phyloP scores from a whole-genome alignment of 1,284 basidiomycete species.

The Cryptococcus jaspeensis region DNA sequence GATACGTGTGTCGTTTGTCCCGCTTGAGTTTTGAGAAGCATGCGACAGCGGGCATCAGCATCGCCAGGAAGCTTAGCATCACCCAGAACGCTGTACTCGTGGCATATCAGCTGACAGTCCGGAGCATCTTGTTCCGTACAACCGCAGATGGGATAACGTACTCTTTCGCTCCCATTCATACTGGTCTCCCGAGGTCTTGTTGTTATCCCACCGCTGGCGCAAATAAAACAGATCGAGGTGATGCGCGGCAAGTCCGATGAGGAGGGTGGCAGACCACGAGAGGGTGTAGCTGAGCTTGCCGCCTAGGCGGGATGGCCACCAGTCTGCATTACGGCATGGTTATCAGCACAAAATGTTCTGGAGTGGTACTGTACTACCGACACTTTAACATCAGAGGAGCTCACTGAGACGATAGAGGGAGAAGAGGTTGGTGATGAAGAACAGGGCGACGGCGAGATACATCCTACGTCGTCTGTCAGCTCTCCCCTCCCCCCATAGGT shows the following conservation, averaged over 20 bases:
- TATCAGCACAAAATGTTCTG: not conserved
- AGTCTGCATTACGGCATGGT: slow-evolving; percentile 26
- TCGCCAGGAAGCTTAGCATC: slow-evolving; percentile 56
- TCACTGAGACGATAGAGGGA: slow-evolving; percentile 54
- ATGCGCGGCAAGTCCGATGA: slow-evolving; percentile 54
- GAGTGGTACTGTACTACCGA: not conserved
- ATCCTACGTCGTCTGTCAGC: slow-evolving; percentile 27
- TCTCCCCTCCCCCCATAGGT: not conserved
- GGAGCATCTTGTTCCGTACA: not conserved
- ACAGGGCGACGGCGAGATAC: slow-evolving; percentile 55
- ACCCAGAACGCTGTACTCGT: slow-evolving; percentile 54
- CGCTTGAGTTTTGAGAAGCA: slow-evolving; percentile 52
- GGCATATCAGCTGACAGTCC: not conserved
- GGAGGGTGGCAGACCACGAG: slow-evolving; percentile 55
- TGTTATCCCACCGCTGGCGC: slow-evolving; percentile 27
- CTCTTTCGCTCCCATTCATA: slow-evolving; percentile 61
- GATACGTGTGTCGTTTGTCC: slow-evolving; percentile 48
- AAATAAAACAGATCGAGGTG: slow-evolving; percentile 51
- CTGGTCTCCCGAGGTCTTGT: slow-evolving; percentile 31
- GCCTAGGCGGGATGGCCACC: slow-evolving; percentile 54
- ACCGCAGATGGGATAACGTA: slow-evolving; percentile 18
- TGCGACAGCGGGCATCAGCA: slow-evolving; percentile 58
- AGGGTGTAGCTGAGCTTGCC: slow-evolving; percentile 55
- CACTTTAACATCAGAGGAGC: slow-evolving; percentile 6
- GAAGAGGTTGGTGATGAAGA: slow-evolving; percentile 60